Conservation (phyloP, 306 rosid species). For the Pyrus pyrifolia region DNA sequence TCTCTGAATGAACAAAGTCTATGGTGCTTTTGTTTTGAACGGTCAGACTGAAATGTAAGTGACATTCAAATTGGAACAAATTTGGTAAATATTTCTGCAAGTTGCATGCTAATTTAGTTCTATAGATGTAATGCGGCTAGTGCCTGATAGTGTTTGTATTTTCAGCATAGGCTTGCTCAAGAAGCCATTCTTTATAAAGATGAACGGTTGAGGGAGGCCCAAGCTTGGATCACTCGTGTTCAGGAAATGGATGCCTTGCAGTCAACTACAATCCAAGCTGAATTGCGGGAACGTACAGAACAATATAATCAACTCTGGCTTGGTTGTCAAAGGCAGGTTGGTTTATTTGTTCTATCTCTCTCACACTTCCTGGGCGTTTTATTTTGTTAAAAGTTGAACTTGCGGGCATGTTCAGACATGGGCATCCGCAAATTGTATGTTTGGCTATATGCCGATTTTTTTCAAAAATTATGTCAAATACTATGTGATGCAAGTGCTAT, state of each 20-base stretch:
- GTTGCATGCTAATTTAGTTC: not conserved
- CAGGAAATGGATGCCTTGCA: conserved; percentile 93
- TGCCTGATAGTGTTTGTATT: conserved; percentile 20
- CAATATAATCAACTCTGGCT: conserved; percentile 96
- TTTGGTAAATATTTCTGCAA: not conserved
- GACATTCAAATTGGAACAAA: not conserved
- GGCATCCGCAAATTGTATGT: not conserved
- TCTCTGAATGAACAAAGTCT: not conserved
- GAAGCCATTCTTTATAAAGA: conserved; percentile 81
- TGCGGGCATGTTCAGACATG: not conserved
- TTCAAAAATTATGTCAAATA: not conserved
- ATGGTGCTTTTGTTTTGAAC: not conserved
- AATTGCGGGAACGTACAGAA: conserved; percentile 82
- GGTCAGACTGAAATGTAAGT: not conserved
- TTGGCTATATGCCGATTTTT: not conserved
- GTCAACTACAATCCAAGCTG: conserved; percentile 84
- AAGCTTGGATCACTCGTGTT: conserved; percentile 86
- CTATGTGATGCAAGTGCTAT: not conserved
- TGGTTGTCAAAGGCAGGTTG: conserved; percentile 92
- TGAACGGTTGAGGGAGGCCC: conserved; percentile 89
- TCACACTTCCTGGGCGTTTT: not conserved
- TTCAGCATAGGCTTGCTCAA: conserved; percentile 94
- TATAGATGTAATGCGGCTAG: not conserved
- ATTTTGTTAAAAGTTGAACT: not conserved
- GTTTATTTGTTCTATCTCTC: conserved; percentile 9